Conservation (phyloP, 768 basidiomycete species). For the Leccinum disarticulatum region DNA sequence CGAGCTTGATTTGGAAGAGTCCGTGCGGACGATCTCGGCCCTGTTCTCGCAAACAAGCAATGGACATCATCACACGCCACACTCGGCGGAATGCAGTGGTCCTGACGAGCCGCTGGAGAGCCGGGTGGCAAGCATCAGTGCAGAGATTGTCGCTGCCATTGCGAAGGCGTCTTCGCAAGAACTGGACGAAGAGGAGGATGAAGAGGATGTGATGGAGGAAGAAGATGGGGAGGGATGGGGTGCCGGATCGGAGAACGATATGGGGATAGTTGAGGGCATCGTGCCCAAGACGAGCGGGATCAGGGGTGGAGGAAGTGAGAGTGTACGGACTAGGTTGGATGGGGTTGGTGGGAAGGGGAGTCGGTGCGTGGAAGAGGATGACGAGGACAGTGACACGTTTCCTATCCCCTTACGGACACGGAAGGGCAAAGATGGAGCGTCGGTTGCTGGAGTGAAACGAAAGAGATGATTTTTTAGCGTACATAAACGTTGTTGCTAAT, state of each 20-base stretch:
- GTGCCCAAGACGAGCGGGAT: slow-evolving; percentile 65
- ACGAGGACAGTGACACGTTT: slow-evolving; percentile 70
- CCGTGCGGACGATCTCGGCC: slow-evolving; percentile 73
- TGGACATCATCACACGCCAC: slow-evolving; percentile 31
- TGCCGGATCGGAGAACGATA: slow-evolving; percentile 51
- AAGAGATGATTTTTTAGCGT: slow-evolving; percentile 46
- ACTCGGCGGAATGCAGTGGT: slow-evolving; percentile 31
- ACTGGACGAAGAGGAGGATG: slow-evolving; percentile 58
- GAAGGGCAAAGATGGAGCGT: slow-evolving; percentile 55
- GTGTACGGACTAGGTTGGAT: slow-evolving; percentile 17
- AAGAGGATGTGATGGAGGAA: slow-evolving; percentile 39
- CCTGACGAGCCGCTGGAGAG: slow-evolving; percentile 52
- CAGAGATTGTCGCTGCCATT: slow-evolving; percentile 77
- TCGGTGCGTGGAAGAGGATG: slow-evolving; percentile 50
- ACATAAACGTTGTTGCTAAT: slow-evolving; percentile 14
- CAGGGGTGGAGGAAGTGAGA: slow-evolving; percentile 36
- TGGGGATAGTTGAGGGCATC: slow-evolving; percentile 48
- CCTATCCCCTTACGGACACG: slow-evolving; percentile 70
- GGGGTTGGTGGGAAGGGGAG: slow-evolving; percentile 16
- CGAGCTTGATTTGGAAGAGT: slow-evolving; percentile 65
- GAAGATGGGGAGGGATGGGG: slow-evolving; percentile 40
- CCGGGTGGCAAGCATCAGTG: slow-evolving; percentile 74
- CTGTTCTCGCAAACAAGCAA: slow-evolving; percentile 54
- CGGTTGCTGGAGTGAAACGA: slow-evolving; percentile 54
- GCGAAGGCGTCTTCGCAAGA: slow-evolving; percentile 67